Conservation (phyloP, 352 stramenopile species). For the Globisporangium okanoganense region DNA sequence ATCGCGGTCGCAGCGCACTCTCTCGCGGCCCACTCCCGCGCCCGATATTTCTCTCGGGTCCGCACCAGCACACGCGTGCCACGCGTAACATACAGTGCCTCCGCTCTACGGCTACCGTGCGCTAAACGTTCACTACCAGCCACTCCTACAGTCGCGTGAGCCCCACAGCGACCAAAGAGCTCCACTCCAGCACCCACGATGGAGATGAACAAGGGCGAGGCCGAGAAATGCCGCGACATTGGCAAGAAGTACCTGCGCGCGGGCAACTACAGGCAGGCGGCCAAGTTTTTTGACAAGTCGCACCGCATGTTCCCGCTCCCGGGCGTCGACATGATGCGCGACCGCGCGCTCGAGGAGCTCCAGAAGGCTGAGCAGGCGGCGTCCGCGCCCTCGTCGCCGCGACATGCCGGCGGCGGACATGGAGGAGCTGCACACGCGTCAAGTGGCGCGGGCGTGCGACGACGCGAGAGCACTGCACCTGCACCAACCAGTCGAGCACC, state of each 20-base stretch:
- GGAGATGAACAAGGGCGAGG: constrained; percentile 92
- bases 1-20: too few relatives aligned
- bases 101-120: too few relatives aligned
- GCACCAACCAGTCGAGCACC: constrained; percentile 15
- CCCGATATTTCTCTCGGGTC: too few relatives aligned
- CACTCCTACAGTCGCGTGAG: background rate
- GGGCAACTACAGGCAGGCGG: constrained; percentile 84
- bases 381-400: constrained; percentile 16
- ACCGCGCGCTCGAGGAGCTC: constrained; percentile 64
- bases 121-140: background rate
- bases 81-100: too few relatives aligned
- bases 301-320: constrained; percentile 86
- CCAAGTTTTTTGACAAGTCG: constrained; percentile 93
- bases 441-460: constrained; percentile 29
- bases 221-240: constrained; percentile 90
- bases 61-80: too few relatives aligned
- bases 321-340: constrained; percentile 77
- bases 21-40: too few relatives aligned
- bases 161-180: constrained; percentile 5
- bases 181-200: constrained; percentile 33
- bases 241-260: constrained; percentile 83
- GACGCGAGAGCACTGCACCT: constrained; percentile 1
- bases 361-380: constrained; percentile 30
- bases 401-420: constrained; percentile 6
- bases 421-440: background rate